Base-by-base conservation (phyloP, 2,329 filamentous ascomycete species). In the Fusarium sp. region DNA sequence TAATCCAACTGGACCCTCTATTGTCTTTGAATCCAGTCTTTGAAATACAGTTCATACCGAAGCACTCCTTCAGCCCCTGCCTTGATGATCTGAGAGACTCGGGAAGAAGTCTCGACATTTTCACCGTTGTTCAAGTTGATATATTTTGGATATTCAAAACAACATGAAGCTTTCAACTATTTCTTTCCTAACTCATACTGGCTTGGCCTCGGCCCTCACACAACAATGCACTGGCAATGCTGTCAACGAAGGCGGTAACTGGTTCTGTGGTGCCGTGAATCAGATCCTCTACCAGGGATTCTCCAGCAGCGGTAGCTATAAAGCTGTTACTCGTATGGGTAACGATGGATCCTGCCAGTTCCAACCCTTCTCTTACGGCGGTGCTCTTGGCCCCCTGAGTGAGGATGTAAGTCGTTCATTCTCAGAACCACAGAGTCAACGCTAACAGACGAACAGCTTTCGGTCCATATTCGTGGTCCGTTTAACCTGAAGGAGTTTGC, bases 391-490 rank as follows among this genome's bases (percentile, higher is more conserved):
- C 28, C 91, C 92, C 8, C 83, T 93, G 33, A 84, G 91, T 64
- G 88, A 91, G 75, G 90, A 91, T 80, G 91, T 93, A 80, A 78
- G 87, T 77, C 9, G 9, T 17, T 9, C 26, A 33, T 8, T 24
- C 19, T 43, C 19, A 47, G 22, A 10, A 8, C 6, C 24, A 22
- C 26, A 6, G 17, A 19, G 10, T 15, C 28, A 22, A 50, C 6
- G 9, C 44, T 40, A 17, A 62, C 24, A n/a, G 10, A 17, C 28
- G 37, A 28, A 1, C 62, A 93, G 90, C 82, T 94, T 30, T 92
- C 90, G 2, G 78, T 92, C 65, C 89, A 93, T 76, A 83, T 94
- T 74, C 89, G 91, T 70, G 92, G 92, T 5, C 91, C 92, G 2
- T 77, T 92, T 70, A 79, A 85, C 39, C 75, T 94, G 32, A 88